Base-by-base conservation (phyloP, 1,284 basidiomycete species). In the Chalciporus sp. region DNA sequence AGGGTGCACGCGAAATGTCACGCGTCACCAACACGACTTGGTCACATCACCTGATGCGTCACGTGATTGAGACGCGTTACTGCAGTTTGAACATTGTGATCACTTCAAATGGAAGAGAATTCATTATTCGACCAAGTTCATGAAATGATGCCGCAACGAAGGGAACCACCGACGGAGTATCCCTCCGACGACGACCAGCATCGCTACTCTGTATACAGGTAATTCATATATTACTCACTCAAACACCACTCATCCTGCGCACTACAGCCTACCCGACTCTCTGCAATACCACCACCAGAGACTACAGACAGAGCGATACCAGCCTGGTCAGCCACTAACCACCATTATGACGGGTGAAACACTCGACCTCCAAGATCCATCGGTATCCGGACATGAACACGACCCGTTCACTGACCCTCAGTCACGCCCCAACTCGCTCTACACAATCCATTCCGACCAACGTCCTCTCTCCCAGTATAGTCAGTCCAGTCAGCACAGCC, bases 291-390 rank as follows among this genome's bases (percentile, higher is more conserved):
- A 42, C 20, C 33, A 44, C 26, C 29, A 47, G 20, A 63, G 63
- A 45, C 57, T 49, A 3, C 52, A 60, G 27, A 62, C 60, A 20
- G 70, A 69, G 14, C 63, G 68, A 42, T 73, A 70, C 49, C 72
- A 71, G 35, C 69, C 71, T 9, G 68, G 68, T 10, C 71, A 70
- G 44, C 57, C 69, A n/a, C 58, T 71, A 29, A 65, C 70, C 28
- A 71, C 69, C 2, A 71, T 71, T 48, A 58, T 70, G 59, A 73
- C 72, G 7, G 69, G 69, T n/a, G 69, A 71, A 53, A 74, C 69
- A 7, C 67, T 71, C 37, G 65, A 72, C 39, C 51, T 74, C 20
- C 70, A 72, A 4, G 63, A 68, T n/a, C 33, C 55, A 4, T 56
- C 67, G 19, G 56, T 49, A 7, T 59, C 63, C 6, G 27, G 47